Conservation (phyloP, 1,284 basidiomycete genomes). For the Puccinia brachypodii region DNA sequence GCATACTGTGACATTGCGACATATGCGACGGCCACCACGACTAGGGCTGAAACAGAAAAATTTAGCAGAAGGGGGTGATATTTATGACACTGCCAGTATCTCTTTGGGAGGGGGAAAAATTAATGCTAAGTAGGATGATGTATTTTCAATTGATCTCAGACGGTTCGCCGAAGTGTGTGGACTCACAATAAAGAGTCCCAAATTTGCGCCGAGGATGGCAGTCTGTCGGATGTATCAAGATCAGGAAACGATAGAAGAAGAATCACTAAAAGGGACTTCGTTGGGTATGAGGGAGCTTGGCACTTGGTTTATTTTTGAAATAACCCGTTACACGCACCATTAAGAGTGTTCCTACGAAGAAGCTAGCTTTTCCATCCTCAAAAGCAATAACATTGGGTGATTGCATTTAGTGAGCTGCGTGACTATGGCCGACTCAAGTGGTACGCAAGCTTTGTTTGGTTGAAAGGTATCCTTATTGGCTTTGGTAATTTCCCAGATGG, state of each 20-base stretch:
- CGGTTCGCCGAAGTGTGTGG: neutral
- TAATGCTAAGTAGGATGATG: neutral
- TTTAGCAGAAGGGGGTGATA: constrained; percentile 8
- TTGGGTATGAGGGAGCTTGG: neutral
- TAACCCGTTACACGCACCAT: constrained; percentile 3
- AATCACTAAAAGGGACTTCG: neutral
- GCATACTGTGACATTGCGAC: constrained; percentile 13
- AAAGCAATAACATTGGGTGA: neutral
- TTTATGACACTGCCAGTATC: constrained; percentile 19
- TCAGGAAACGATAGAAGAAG: neutral
- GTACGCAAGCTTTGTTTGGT: neutral
- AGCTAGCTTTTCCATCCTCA: constrained; percentile 12
- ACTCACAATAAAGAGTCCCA: constrained; percentile 33
- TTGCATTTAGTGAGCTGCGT: neutral
- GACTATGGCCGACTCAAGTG: neutral
- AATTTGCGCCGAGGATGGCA: constrained; percentile 7
- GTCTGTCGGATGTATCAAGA: neutral
- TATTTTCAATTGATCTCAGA: neutral
- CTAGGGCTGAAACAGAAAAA: neutral
- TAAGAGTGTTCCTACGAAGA: constrained; percentile 26
- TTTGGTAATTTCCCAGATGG: neutral
- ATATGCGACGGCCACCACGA: constrained; percentile 1
- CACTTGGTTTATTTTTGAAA: neutral
- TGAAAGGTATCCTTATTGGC: neutral
- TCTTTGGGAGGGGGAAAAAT: neutral